Evolutionary conservation across 176 grass and related monocot genomes (phyloP).

Genomic region (Avena insularis): DNA sequence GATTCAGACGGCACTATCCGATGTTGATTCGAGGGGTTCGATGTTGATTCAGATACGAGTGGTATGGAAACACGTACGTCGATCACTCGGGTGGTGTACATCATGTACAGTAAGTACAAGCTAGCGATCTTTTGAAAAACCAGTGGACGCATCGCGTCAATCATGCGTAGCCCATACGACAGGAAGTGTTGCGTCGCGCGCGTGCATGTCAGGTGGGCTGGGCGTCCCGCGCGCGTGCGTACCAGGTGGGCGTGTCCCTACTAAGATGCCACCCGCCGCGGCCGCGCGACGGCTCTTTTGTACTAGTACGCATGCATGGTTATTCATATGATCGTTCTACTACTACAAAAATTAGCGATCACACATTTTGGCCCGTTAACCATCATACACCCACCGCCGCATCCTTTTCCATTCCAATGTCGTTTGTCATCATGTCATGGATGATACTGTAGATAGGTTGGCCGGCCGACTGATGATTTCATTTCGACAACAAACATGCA

Average conservation of each 20-base stretch:
- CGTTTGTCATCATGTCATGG: too few relatives aligned
- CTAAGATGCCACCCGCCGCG: neutral
- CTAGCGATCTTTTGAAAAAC: neutral
- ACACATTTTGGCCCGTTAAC: too few relatives aligned
- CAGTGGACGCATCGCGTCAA: neutral
- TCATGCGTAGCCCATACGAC: neutral
- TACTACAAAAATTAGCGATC: too few relatives aligned
- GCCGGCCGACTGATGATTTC: too few relatives aligned
- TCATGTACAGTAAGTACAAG: neutral
- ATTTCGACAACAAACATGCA: too few relatives aligned
- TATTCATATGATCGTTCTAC: too few relatives aligned
- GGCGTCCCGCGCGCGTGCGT: neutral
- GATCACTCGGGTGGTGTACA: neutral
- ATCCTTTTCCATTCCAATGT: too few relatives aligned
- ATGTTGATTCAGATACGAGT: neutral
- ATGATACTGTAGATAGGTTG: too few relatives aligned
- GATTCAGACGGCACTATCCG: slow-evolving; percentile 7
- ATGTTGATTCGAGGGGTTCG: neutral
- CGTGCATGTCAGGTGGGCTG: neutral
- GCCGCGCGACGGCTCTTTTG: too few relatives aligned
- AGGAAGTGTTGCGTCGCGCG: neutral
- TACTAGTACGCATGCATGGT: too few relatives aligned
- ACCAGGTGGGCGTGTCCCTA: neutral
- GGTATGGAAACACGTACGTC: neutral
- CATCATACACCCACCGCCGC: too few relatives aligned